Evolutionary conservation across 441 rosid species (phyloP).

Genomic region (Erodium texanum): DNA sequence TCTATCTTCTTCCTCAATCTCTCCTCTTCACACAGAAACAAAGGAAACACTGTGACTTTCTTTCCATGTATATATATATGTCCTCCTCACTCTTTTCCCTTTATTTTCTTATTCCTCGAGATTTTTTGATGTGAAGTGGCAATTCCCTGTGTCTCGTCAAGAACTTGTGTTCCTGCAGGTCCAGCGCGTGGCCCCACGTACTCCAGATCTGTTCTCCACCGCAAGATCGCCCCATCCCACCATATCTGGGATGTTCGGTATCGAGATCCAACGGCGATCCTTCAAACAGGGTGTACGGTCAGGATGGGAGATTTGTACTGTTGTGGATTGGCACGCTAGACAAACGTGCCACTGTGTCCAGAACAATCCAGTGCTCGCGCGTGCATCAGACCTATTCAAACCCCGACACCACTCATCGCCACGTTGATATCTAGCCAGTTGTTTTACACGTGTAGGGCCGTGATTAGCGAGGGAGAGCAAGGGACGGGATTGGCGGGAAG

Average conservation of each 20-base stretch:
- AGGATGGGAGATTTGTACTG: neutral
- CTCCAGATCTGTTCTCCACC: neutral
- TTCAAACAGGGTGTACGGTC: neutral
- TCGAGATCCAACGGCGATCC: neutral
- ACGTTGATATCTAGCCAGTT: too few species aligned
- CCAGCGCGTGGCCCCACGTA: neutral
- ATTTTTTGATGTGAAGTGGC: neutral
- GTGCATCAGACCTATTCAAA: neutral
- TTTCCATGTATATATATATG: constrained; percentile 1
- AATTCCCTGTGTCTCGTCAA: neutral
- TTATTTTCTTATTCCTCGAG: neutral
- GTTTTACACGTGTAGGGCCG: constrained; percentile 8
- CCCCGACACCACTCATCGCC: neutral
- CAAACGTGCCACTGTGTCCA: neutral
- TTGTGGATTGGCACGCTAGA: neutral
- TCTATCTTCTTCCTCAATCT: neutral
- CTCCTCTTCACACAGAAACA: neutral
- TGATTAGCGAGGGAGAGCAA: neutral
- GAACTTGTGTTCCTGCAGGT: neutral
- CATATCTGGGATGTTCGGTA: neutral
- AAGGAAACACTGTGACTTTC: neutral
- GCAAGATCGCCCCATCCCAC: neutral
- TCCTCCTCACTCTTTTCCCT: neutral
- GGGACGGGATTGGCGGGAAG: neutral
- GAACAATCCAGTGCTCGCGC: neutral